phyloP scores from a whole-genome alignment of 2,329 filamentous ascomycete genomes.

The Emmonsiellopsis sp. region DNA sequence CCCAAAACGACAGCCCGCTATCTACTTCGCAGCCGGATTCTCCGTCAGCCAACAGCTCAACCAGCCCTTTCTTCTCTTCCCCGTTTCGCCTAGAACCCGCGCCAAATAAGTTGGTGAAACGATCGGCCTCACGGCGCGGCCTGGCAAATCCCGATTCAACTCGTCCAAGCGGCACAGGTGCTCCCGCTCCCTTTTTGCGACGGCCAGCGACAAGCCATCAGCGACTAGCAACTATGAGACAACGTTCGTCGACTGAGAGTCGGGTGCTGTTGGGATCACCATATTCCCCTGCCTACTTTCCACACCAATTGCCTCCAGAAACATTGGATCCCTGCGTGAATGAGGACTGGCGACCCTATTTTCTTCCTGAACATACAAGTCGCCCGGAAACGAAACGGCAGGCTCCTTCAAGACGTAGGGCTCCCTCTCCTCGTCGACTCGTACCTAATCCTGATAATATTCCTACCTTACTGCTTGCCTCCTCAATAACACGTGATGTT shows the following conservation, averaged over 20 bases:
- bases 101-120: slow-evolving; percentile 56
- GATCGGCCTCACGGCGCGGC: slow-evolving; percentile 45
- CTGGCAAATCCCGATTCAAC: slow-evolving; percentile 28
- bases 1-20: slow-evolving; percentile 36
- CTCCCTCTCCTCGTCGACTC: slow-evolving; percentile 32
- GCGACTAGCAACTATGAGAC: slow-evolving; percentile 45
- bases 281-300: slow-evolving; percentile 12
- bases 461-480: slow-evolving; percentile 42
- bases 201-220: slow-evolving; percentile 57
- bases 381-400: slow-evolving; percentile 19
- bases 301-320: slow-evolving; percentile 3
- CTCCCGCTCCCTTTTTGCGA: slow-evolving; percentile 41
- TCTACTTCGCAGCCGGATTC: slow-evolving; percentile 43
- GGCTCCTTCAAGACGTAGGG: slow-evolving; percentile 25
- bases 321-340: slow-evolving; percentile 7
- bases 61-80: slow-evolving; percentile 34
- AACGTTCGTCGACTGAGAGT: slow-evolving; percentile 27
- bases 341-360: slow-evolving; percentile 30
- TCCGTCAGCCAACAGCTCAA: slow-evolving; percentile 45
- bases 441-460: slow-evolving; percentile 33
- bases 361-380: slow-evolving; percentile 20
- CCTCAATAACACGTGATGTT: slow-evolving; percentile 21
- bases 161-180: slow-evolving; percentile 24
- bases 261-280: slow-evolving; percentile 1
- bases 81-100: slow-evolving; percentile 20